Evolutionary conservation across 768 basidiomycete species (phyloP).

Genomic region (Scleroderma citrinum): DNA sequence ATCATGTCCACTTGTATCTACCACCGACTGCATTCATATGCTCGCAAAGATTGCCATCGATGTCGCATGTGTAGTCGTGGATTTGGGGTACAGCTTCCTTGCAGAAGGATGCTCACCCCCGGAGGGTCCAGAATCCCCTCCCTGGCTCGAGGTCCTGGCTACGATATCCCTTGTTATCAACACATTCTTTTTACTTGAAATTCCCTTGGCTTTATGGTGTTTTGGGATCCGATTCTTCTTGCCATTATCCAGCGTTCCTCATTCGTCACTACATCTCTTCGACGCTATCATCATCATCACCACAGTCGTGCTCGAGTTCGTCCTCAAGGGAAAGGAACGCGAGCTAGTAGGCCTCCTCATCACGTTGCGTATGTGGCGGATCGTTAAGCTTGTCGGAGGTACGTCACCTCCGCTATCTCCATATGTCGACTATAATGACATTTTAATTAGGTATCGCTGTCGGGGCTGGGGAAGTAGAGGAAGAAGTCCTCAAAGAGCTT

Average conservation of each 20-base stretch:
- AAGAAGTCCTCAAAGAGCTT: slow-evolving; percentile 45
- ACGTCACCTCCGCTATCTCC: slow-evolving; percentile 5
- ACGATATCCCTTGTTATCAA: slow-evolving; percentile 64
- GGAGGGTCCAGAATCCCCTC: slow-evolving; percentile 39
- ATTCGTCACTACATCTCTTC: slow-evolving; percentile 65
- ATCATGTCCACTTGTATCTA: slow-evolving; percentile 17
- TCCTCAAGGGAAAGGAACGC: slow-evolving; percentile 59
- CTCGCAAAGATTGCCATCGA: slow-evolving; percentile 53
- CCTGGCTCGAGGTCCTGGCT: slow-evolving; percentile 59
- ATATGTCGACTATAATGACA: slow-evolving; percentile 1
- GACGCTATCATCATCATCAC: slow-evolving; percentile 66
- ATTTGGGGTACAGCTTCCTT: slow-evolving; percentile 65
- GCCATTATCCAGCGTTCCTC: slow-evolving; percentile 49
- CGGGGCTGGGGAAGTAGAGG: slow-evolving; percentile 66
- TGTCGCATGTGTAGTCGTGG: slow-evolving; percentile 62
- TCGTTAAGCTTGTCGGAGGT: slow-evolving; percentile 71
- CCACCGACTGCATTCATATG: slow-evolving; percentile 3
- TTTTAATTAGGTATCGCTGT: slow-evolving; percentile 57
- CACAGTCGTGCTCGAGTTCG: slow-evolving; percentile 70
- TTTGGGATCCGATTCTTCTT: slow-evolving; percentile 58
- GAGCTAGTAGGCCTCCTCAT: slow-evolving; percentile 70
- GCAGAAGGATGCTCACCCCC: slow-evolving; percentile 42
- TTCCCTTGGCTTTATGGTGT: slow-evolving; percentile 63
- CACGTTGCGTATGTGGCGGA: slow-evolving; percentile 72
- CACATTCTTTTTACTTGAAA: slow-evolving; percentile 70